phyloP scores from a whole-genome alignment of 129 eudicot genomes.

The Sambucus nigra region DNA sequence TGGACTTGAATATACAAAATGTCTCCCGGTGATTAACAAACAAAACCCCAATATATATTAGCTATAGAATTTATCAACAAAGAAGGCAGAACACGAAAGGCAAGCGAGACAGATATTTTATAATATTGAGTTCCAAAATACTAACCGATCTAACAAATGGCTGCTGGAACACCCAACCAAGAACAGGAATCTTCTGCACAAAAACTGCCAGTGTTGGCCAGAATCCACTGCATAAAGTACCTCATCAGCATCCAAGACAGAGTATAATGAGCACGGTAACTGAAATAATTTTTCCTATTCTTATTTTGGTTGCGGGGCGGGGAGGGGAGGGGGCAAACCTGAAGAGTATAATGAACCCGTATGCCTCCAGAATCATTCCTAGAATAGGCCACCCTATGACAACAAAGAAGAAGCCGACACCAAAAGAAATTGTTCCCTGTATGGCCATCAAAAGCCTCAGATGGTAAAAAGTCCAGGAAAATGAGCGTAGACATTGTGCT shows the following conservation, averaged over 20 bases:
- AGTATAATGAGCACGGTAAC: background rate
- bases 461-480: background rate
- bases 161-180: conserved; percentile 82
- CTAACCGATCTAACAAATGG: conserved; percentile 79
- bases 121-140: conserved; percentile 12
- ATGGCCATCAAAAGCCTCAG: conserved; percentile 5
- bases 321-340: conserved; percentile 31
- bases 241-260: conserved; percentile 11
- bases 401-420: conserved; percentile 70
- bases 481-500: background rate
- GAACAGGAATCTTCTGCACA: conserved; percentile 75
- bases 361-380: conserved; percentile 74
- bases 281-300: no score
- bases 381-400: conserved; percentile 76
- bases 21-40: background rate
- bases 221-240: conserved; percentile 54
- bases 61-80: background rate
- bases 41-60: background rate
- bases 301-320: background rate
- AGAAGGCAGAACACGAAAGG: background rate
- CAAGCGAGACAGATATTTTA: background rate
- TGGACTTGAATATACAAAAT: background rate
- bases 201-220: conserved; percentile 84
- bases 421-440: conserved; percentile 74
- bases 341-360: conserved; percentile 75